Base-by-base conservation (phyloP, 2,329 filamentous ascomycete species). In the Ophiostoma sp. region DNA sequence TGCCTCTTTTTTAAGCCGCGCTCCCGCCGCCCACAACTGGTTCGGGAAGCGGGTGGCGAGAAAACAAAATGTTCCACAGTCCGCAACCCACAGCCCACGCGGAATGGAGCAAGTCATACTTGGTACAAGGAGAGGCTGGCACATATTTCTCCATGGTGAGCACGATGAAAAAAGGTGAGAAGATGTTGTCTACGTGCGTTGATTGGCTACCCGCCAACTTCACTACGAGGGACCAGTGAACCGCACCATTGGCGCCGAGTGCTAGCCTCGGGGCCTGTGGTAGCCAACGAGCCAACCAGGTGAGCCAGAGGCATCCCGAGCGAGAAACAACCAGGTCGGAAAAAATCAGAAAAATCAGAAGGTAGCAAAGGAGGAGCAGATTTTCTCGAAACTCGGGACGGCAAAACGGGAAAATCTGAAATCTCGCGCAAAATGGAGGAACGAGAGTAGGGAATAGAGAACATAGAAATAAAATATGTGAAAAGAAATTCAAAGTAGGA, bases 251-350 rank as follows among this genome's bases (percentile, higher is more conserved):
- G 68, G 50, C 68, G 33, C 68, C 48, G 31, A 42, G 33, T 70
- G 68, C 66, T 70, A 55, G 68, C 48, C 45, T 69, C 42, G 45
- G 28, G 48, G 19, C 31, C 6, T 36, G 11, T 33, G 55, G 48
- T n/a, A 55, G 68, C 68, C 68, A 70, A 70, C 68, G 31, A 55
- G 68, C 68, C 68, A 70, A 70, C 68, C 68, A 70, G 68, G 68
- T 70, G 68, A 70, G 48, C 68, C n/a, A 42, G 19, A 59, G 22
- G 48, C n/a, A 19, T 28, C 7, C 45, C 48, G 19, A 39, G 48
- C 36, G 11, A 69, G 48, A 52, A 28, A 31, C 48, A 3, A 8
- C 42, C 28, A 33, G 64, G 42, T 11, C 17, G 17, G 15, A 31
- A 11, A 50, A 33, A 11, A n/a, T 25, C n/a, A 48, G 12, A 66